Conservation (phyloP, 768 basidiomycete species). For the Podaxis sp. region DNA sequence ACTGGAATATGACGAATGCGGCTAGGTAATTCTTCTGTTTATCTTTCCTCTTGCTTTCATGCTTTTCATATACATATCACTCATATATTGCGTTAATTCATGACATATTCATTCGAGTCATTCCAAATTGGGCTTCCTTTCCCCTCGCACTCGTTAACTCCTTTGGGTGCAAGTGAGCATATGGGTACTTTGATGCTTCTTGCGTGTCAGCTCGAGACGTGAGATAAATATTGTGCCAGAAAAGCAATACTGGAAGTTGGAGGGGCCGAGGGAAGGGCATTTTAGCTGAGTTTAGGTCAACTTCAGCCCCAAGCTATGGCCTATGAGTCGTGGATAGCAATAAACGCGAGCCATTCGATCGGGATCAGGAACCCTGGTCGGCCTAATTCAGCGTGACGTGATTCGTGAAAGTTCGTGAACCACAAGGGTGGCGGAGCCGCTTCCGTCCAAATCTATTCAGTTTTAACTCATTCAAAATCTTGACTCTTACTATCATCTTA, state of each 20-base stretch:
- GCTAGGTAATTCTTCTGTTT: background rate
- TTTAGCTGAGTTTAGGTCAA: too few relatives aligned
- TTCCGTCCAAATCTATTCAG: background rate
- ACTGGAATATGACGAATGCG: background rate
- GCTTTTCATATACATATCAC: constrained; percentile 2
- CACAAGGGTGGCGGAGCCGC: background rate
- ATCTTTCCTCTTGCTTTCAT: constrained; percentile 6
- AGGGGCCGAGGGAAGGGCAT: background rate
- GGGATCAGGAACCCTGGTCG: background rate
- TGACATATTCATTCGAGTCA: background rate
- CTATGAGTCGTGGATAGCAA: too few relatives aligned
- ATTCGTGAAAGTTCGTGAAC: too few relatives aligned
- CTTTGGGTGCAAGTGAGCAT: background rate
- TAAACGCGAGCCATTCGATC: background rate
- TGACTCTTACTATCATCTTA: background rate
- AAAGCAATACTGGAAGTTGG: background rate
- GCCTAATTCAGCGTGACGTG: background rate
- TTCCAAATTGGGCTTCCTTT: background rate
- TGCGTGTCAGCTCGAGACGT: background rate
- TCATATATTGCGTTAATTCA: constrained; percentile 5
- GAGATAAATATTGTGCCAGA: background rate
- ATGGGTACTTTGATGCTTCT: background rate
- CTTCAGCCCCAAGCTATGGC: too few relatives aligned
- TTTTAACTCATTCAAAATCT: background rate
- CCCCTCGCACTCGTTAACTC: background rate